Evolutionary conservation across 768 basidiomycete genomes (phyloP).

Genomic region (Lactarius trivialis): DNA sequence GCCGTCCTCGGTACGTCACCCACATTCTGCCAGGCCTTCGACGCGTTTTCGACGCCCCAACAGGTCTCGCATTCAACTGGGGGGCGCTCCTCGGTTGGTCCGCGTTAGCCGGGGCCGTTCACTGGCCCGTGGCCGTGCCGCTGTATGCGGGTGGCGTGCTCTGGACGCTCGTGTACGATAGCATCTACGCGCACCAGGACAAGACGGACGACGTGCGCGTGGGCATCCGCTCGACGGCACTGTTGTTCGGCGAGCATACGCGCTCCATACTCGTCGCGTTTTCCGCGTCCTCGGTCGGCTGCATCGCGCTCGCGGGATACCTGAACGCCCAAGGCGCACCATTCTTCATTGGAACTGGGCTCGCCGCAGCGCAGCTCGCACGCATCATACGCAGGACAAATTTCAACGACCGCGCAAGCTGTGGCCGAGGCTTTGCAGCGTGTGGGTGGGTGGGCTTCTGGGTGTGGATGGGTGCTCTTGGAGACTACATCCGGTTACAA

Average conservation of each 20-base stretch:
- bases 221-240: conserved; percentile 90
- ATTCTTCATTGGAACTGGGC: conserved; percentile 73
- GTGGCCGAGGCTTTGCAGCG: conserved; percentile 84
- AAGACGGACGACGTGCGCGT: conserved; percentile 83
- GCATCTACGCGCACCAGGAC: conserved; percentile 98
- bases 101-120: conserved; percentile 71
- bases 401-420: conserved; percentile 68
- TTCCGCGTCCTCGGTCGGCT: conserved; percentile 63
- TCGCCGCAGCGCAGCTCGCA: conserved; percentile 70
- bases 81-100: conserved; percentile 95
- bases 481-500: conserved; percentile 48
- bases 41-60: not conserved
- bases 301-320: conserved; percentile 73
- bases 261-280: conserved; percentile 70
- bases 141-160: conserved; percentile 84
- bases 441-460: conserved; percentile 87
- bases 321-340: conserved; percentile 68
- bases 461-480: conserved; percentile 76
- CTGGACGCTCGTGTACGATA: conserved; percentile 97
- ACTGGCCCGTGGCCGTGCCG: conserved; percentile 80
- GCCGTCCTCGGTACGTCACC: conserved; percentile 71
- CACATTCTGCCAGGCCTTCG: not conserved
- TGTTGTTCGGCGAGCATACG: conserved; percentile 77
- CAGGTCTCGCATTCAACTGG: conserved; percentile 97
- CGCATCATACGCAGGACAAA: conserved; percentile 71